Conservation (phyloP, 2,329 filamentous ascomycete genomes). For the Fusarium siculi region DNA sequence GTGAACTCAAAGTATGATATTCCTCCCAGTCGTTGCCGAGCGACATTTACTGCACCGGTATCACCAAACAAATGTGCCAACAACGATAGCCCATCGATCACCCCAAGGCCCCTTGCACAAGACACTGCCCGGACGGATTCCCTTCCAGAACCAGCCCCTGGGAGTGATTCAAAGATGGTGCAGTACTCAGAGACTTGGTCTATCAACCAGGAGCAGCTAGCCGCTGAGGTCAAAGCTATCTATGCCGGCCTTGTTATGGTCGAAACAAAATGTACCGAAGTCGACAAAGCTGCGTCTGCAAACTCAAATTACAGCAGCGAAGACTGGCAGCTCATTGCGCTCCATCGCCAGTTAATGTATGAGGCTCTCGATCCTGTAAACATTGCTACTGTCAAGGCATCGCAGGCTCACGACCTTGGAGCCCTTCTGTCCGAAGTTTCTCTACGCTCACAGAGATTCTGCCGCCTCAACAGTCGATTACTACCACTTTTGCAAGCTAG, state of each 20-base stretch:
- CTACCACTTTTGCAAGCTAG: background rate
- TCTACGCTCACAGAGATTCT: background rate
- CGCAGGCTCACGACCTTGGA: background rate
- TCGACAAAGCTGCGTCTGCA: background rate
- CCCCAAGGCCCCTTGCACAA: background rate
- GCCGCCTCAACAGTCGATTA: background rate
- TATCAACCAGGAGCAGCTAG: background rate
- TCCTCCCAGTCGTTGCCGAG: fast-evolving
- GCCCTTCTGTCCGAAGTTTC: fast-evolving
- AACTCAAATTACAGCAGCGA: too few species aligned
- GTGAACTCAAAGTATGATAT: background rate
- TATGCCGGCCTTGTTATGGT: background rate
- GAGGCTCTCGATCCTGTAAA: too few species aligned
- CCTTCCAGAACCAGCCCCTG: background rate
- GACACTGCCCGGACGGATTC: fast-evolving
- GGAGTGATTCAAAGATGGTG: too few species aligned
- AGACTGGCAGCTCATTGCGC: too few species aligned
- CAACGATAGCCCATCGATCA: background rate
- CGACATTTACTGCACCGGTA: fast-evolving
- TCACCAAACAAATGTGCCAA: background rate
- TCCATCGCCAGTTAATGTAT: too few species aligned
- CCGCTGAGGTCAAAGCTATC: background rate
- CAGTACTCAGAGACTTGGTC: background rate
- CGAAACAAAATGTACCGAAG: background rate
- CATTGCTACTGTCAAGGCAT: too few species aligned